Percentiles rank a stretch among this genome's conserved stretches.
These are phyloP conservation scores for Aspergillus cejpii DNA, from an alignment of 2,329 filamentous ascomycete genomes.

Conservation along the genomic window DNA sequence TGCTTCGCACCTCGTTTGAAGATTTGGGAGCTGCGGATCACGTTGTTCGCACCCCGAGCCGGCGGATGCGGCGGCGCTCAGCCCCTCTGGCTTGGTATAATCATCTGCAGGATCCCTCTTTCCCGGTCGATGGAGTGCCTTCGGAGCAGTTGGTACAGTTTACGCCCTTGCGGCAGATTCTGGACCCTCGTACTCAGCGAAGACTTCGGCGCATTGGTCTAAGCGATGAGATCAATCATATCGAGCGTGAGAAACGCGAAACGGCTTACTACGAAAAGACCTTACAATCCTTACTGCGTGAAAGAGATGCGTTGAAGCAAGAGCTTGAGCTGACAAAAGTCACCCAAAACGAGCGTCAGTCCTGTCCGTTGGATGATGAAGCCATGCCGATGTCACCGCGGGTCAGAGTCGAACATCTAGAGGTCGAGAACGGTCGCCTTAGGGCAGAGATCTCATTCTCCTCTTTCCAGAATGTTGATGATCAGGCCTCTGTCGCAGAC, in stretches of 20 bases:
- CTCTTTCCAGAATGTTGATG: slow-evolving; percentile 3
- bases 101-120: slow-evolving; percentile 17
- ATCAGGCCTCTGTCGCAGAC: slow-evolving; percentile 1
- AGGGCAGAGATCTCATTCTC: slow-evolving; percentile 18
- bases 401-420: slow-evolving; percentile 15
- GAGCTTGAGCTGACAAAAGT: slow-evolving; percentile 21
- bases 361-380: slow-evolving; percentile 11
- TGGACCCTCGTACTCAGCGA: slow-evolving; percentile 40
- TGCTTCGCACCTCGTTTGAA: slow-evolving; percentile 36
- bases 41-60: slow-evolving; percentile 25
- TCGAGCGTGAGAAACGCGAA: slow-evolving; percentile 37
- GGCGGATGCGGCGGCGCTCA: slow-evolving; percentile 28
- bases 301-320: slow-evolving; percentile 25
- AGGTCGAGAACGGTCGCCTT: slow-evolving; percentile 16
- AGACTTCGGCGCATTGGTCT: slow-evolving; percentile 41
- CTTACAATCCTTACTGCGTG: slow-evolving; percentile 20
- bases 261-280: slow-evolving; percentile 21
- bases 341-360: slow-evolving; percentile 3
- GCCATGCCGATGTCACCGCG: slow-evolving; percentile 15
- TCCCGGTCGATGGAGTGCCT: slow-evolving; percentile 15
- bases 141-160: slow-evolving; percentile 38
- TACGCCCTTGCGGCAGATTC: slow-evolving; percentile 39
- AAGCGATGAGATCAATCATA: slow-evolving; percentile 43
- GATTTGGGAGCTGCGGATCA: slow-evolving; percentile 20
- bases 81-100: slow-evolving; percentile 26